These are phyloP conservation scores for Phlebiopsis flavidoalba DNA, from an alignment of 768 basidiomycete species.

Conservation along the genomic window DNA sequence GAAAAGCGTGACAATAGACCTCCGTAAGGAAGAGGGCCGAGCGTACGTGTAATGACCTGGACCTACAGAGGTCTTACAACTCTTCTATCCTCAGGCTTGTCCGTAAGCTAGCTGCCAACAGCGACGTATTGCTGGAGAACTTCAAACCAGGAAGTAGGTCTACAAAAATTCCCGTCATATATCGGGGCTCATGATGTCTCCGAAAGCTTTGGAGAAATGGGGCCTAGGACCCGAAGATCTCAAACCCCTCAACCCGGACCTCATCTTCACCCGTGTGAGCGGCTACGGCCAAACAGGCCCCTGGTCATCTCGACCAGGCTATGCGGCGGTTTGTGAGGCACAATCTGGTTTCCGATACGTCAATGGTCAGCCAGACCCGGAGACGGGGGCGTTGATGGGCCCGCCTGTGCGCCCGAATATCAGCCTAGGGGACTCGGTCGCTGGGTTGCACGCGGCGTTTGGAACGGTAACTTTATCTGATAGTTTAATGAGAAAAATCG, in stretches of 20 bases:
- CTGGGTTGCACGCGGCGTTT: constrained; percentile 68
- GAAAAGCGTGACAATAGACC: constrained; percentile 66
- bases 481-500: background rate
- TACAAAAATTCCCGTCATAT: background rate
- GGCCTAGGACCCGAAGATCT: constrained; percentile 51
- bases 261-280: constrained; percentile 87
- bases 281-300: constrained; percentile 75
- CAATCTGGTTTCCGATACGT: constrained; percentile 73
- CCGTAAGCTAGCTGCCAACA: constrained; percentile 52
- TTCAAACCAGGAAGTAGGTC: constrained; percentile 70
- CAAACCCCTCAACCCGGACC: constrained; percentile 72
- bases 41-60: constrained; percentile 27
- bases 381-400: constrained; percentile 48
- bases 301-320: constrained; percentile 66
- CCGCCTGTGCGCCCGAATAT: constrained; percentile 70
- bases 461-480: constrained; percentile 45
- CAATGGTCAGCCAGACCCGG: constrained; percentile 56
- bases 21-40: constrained; percentile 53
- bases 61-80: background rate
- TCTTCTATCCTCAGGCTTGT: constrained; percentile 41
- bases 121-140: constrained; percentile 66
- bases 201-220: constrained; percentile 65
- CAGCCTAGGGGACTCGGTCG: constrained; percentile 67
- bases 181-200: background rate
- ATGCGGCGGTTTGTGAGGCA: constrained; percentile 72